Base-by-base conservation (phyloP, 257 asterid genomes). In the Sherardia arvensis region DNA sequence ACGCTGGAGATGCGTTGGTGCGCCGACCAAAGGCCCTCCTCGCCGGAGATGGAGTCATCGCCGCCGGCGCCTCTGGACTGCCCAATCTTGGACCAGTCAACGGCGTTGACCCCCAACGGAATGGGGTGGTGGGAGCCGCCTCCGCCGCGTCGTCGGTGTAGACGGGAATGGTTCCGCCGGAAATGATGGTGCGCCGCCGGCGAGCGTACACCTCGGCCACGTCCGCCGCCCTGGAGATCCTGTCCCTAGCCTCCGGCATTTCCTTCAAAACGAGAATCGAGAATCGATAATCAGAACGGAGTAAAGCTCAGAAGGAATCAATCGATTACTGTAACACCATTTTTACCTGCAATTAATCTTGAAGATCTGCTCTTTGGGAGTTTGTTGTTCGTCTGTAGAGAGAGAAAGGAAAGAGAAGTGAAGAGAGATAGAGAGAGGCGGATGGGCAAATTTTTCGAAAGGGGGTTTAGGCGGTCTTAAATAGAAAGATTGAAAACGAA, bases 201-300 rank as follows among this genome's bases (percentile, higher is more conserved):
- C 76, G 73, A 32, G 63, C 70, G 69, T 71, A 81, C 25, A 66
- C 22, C 34, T 64, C 67, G 5, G 80, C 26, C n/a, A 62, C 62
- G 22, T 80, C 83, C 22, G 71, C 91, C 1, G 67, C 76, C 76
- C 84, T 73, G 5, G 82, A 51, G 20, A 81, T 25, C 62, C 94
- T 67, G 69, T 87, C 91, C 68, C 95, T 79, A 10, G 75, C 72
- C 56, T 79, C 85, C 20, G 93, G 73, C 95, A 87, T 85, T 69
- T 59, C 71, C 38, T 60, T 73, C 47, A 68, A 40, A 66, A 59
- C 70, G 57, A 40, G n/a, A n/a, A n/a, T n/a, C n/a, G n/a, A 62
- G 32, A 63, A 28, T 58, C 62, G 40, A 30, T 22, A 27, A 27
- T 20, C 22, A 36, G 22, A 58, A 28, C 30, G 17, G 7, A 43